Conservation (phyloP, 202 grass and related monocot species). For the Eragrostis tef region DNA sequence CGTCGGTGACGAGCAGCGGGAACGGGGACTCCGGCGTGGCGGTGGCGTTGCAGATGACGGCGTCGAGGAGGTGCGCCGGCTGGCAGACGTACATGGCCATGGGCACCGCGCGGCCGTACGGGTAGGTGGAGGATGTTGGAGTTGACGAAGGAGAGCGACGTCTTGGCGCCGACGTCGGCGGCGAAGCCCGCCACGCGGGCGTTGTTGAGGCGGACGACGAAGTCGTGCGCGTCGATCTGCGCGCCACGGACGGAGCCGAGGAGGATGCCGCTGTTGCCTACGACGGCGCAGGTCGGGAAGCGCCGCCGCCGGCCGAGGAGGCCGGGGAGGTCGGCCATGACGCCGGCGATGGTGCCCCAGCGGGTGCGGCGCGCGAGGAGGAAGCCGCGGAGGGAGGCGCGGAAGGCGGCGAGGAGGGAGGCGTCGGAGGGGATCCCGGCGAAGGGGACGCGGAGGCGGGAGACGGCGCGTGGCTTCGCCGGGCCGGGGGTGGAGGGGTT, state of each 20-base stretch:
- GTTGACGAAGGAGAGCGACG: conserved; percentile 66
- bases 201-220: conserved; percentile 86
- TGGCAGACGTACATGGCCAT: conserved; percentile 46
- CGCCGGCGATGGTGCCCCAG: not conserved
- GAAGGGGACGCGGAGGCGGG: conserved; percentile 49
- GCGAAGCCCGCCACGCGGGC: conserved; percentile 53
- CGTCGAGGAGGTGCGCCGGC: conserved; percentile 60
- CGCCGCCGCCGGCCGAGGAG: conserved; percentile 39
- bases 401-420: conserved; percentile 45
- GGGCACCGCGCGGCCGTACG: conserved; percentile 57
- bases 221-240: conserved; percentile 69
- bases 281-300: conserved; percentile 58
- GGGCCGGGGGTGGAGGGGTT: not conserved
- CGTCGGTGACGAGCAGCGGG: conserved; percentile 64
- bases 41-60: conserved; percentile 65
- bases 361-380: not conserved
- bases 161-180: conserved; percentile 71
- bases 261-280: conserved; percentile 72
- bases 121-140: conserved; percentile 76
- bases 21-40: conserved; percentile 26
- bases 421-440: conserved; percentile 4
- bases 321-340: conserved; percentile 38
- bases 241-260: conserved; percentile 52
- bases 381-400: conserved; percentile 40
- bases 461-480: conserved; percentile 31